These are phyloP conservation scores for Penicillium fuscoglaucum DNA, from an alignment of 2,329 filamentous ascomycete genomes.

Conservation along the genomic window DNA sequence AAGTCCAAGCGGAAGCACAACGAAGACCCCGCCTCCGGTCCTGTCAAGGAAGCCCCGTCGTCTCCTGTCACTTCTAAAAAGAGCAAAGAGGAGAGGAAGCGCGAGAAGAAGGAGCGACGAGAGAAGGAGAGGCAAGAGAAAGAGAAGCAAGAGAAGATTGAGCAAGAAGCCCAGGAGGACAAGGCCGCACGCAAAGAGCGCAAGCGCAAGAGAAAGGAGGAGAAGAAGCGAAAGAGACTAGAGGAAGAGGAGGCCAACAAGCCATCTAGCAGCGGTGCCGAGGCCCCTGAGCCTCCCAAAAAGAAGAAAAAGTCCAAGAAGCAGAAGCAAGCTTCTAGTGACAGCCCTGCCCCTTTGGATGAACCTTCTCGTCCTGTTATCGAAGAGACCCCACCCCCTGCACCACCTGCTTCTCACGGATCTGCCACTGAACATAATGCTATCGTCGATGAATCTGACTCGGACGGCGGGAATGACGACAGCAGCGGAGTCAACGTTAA, in stretches of 20 bases:
- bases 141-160: neutral
- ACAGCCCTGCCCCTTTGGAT: neutral
- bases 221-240: conserved; percentile 4
- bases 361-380: neutral
- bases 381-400: neutral
- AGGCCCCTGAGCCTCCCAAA: neutral
- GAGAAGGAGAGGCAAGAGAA: conserved; percentile 12
- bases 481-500: neutral
- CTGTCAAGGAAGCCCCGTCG: neutral
- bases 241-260: neutral
- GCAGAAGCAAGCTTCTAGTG: conserved; percentile 1
- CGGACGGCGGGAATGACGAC: neutral
- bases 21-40: neutral
- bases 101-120: conserved; percentile 12
- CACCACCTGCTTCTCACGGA: neutral
- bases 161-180: conserved; percentile 1
- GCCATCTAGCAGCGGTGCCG: neutral
- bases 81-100: conserved; percentile 3
- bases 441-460: neutral
- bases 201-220: conserved; percentile 5
- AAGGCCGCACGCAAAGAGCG: conserved; percentile 1
- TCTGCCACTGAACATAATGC: neutral
- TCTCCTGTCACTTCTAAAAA: neutral
- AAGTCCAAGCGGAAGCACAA: conserved; percentile 1
- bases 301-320: conserved; percentile 3